Conservation (phyloP, 768 basidiomycete genomes). For the Podaxis carcinomalis region DNA sequence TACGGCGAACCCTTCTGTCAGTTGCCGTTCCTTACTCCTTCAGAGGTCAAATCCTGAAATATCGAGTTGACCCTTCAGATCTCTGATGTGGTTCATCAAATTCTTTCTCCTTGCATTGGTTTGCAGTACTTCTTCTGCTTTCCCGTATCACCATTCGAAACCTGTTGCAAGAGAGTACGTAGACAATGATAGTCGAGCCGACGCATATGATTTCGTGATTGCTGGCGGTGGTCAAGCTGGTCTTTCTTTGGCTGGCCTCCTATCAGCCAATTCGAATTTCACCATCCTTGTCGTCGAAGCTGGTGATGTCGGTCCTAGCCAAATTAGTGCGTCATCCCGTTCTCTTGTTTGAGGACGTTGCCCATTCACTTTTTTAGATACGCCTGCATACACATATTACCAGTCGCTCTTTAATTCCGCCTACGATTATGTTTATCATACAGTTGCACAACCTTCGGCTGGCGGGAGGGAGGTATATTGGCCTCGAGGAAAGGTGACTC, state of each 20-base stretch:
- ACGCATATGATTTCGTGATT: slow-evolving; percentile 32
- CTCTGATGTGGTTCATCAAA: not conserved
- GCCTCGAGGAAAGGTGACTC: slow-evolving; percentile 56
- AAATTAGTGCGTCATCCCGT: slow-evolving; percentile 28
- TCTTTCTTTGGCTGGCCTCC: slow-evolving; percentile 29
- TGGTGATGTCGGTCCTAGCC: slow-evolving; percentile 39
- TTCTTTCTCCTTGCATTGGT: not conserved
- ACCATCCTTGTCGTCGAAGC: slow-evolving; percentile 38
- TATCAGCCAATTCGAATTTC: slow-evolving; percentile 30
- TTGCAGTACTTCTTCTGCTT: not conserved
- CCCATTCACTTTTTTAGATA: slow-evolving; percentile 27
- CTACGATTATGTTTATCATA: slow-evolving; percentile 56
- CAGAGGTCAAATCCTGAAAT: not conserved
- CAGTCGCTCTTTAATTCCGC: slow-evolving; percentile 39
- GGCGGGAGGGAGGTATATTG: slow-evolving; percentile 41
- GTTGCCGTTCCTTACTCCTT: not conserved
- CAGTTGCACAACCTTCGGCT: slow-evolving; percentile 41
- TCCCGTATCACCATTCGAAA: not conserved
- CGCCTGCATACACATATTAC: slow-evolving; percentile 50
- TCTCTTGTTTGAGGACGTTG: not conserved
- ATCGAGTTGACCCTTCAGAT: not conserved
- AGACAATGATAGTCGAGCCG: slow-evolving; percentile 2
- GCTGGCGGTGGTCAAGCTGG: slow-evolving; percentile 34
- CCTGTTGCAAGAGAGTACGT: slow-evolving; percentile 12
- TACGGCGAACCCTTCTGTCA: not conserved